Percentiles rank a stretch among this genome's conserved stretches.
These are phyloP conservation scores for Usnea hakonensis DNA, from an alignment of 495 filamentous ascomycete genomes.

Conservation along the genomic window DNA sequence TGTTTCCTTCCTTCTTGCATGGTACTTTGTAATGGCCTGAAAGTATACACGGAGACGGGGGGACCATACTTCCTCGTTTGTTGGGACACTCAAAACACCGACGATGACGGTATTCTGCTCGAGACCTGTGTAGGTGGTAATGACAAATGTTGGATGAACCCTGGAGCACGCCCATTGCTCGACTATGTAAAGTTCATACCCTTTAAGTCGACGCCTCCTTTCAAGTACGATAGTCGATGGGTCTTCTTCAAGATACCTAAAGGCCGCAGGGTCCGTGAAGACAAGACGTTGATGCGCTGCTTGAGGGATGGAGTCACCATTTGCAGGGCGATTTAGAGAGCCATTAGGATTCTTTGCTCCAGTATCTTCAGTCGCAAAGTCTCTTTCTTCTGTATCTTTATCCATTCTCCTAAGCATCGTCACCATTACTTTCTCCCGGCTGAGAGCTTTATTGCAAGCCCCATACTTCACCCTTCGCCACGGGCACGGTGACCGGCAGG, in stretches of 20 bases:
- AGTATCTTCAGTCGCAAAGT: slow-evolving; percentile 4
- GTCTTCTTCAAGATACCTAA: slow-evolving; percentile 86
- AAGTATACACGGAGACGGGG: slow-evolving; percentile 73
- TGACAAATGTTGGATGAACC: slow-evolving; percentile 80
- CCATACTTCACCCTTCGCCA: not conserved
- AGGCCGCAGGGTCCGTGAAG: slow-evolving; percentile 66
- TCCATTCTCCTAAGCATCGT: slow-evolving; percentile 9
- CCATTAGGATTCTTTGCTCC: slow-evolving; percentile 3
- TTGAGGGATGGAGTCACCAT: not conserved
- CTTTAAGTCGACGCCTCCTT: slow-evolving; percentile 57
- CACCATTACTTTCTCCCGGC: too few relatives aligned
- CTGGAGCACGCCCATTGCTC: slow-evolving; percentile 98
- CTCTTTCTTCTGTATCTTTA: slow-evolving; percentile 13
- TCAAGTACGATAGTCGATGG: slow-evolving; percentile 66
- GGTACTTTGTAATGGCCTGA: slow-evolving; percentile 71
- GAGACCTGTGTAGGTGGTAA: slow-evolving; percentile 90
- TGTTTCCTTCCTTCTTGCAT: slow-evolving; percentile 77
- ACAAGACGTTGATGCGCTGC: slow-evolving; percentile 47
- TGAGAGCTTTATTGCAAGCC: not conserved
- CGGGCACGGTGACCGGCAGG: not conserved
- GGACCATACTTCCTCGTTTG: slow-evolving; percentile 75
- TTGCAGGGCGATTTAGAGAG: not conserved
- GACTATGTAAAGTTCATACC: slow-evolving; percentile 90
- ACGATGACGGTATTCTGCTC: slow-evolving; percentile 65
- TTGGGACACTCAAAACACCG: slow-evolving; percentile 76